Base-by-base conservation (phyloP, 2,329 filamentous ascomycete species). In the Plectosphaerella sp. region DNA sequence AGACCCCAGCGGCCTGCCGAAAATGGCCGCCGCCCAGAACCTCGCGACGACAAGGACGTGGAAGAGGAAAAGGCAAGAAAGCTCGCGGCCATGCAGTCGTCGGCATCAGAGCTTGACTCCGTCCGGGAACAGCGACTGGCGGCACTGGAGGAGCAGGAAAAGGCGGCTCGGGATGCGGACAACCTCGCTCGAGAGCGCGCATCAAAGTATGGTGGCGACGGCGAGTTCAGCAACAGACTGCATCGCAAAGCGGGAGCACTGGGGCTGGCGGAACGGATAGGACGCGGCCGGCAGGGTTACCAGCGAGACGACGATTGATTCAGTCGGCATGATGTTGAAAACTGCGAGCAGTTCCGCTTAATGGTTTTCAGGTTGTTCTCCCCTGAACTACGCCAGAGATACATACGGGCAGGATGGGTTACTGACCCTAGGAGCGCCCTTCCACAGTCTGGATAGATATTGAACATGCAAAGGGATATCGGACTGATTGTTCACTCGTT, bases 41-140 rank as follows among this genome's bases (percentile, higher is more conserved):
- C 16, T 18, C 16, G 41, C 57, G 60, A 48, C 58, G 54, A 16
- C 55, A 54, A 1, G 15, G 67, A 69, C 4, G 67, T 65, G 7
- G 78, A 78, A 18, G 79, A 82, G 20, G 84, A 87, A 56, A 76
- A 78, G n/a, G 83, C 84, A 12, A 78, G 79, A 22, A 89, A 84
- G 64, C 70, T 91, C 16, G 87, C 84, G 15, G 85, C 83, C 9
- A 91, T 91, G 88, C 86, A 89, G 65, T 78, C 79, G 16, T 86
- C 84, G 25, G 88, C 88, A 5, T 78, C 76, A 1, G 82, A 87
- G 11, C 73, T 95, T 47, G 88, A 93, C 60, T 64, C 74, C n/a
- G 84, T 88, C 59, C 84, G 91, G 33, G 81, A 82, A 57, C 77
- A 80, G 54, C 81, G 90, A 22, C 72, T 95, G 10, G 80, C 82